phyloP scores from a whole-genome alignment of 495 filamentous ascomycete genomes.

The Lentithecium fluviatile region DNA sequence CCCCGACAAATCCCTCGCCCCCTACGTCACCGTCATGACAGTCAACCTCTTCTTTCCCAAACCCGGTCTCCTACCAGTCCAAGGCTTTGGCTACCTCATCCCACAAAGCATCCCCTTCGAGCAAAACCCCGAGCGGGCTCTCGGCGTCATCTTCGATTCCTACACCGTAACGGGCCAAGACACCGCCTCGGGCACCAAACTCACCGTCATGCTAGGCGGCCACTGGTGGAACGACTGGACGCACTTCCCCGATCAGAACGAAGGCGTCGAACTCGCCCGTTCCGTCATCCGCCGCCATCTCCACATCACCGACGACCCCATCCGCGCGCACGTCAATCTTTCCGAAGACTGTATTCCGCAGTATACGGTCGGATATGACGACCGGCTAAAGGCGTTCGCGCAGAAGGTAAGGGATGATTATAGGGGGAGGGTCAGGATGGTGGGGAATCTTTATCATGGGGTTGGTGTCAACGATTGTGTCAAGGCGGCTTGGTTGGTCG shows the following conservation, averaged over 20 bases:
- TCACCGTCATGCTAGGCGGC: constrained; percentile 94
- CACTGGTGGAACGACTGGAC: constrained; percentile 80
- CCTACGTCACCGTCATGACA: constrained; percentile 79
- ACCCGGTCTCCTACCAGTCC: constrained; percentile 59
- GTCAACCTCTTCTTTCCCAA: constrained; percentile 83
- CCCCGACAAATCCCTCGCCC: constrained; percentile 41
- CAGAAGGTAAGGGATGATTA: constrained; percentile 58
- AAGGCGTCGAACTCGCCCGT: constrained; percentile 66
- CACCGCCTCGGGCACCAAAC: constrained; percentile 66
- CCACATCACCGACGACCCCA: constrained; percentile 59
- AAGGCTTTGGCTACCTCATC: constrained; percentile 90
- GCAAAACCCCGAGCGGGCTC: constrained; percentile 77
- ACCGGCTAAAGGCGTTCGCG: constrained; percentile 56
- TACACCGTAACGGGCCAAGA: constrained; percentile 55
- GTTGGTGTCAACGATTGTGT: constrained; percentile 68
- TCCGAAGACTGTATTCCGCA: constrained; percentile 86
- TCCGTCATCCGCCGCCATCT: constrained; percentile 71
- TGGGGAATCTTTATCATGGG: constrained; percentile 71
- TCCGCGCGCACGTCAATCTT: constrained; percentile 57
- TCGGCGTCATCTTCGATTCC: constrained; percentile 91
- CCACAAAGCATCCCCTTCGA: constrained; percentile 65
- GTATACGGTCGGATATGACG: constrained; percentile 73
- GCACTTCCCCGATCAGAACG: constrained; percentile 58
- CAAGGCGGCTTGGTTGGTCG: constrained; percentile 48
- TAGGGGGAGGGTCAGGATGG: constrained; percentile 65